These are phyloP conservation scores for Schwanniomyces etchellsii DNA, from an alignment of 1,139 yeast genomes.

Conservation along the genomic window DNA sequence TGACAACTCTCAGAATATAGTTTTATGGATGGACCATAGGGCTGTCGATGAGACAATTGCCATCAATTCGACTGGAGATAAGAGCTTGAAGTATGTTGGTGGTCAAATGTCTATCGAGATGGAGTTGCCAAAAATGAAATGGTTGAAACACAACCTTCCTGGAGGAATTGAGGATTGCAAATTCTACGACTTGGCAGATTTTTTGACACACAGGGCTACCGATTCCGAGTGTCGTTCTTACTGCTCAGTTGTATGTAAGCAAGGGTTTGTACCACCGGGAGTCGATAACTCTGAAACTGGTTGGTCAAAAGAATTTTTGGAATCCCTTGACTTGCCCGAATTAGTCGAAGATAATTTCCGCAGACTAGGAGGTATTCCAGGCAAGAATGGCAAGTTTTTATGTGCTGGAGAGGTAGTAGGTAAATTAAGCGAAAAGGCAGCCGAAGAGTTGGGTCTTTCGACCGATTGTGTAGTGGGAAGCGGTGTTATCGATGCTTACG, in stretches of 20 bases:
- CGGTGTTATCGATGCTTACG: slow-evolving; percentile 96
- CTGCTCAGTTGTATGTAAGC: slow-evolving; percentile 92
- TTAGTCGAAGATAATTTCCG: slow-evolving; percentile 70
- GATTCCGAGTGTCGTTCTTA: slow-evolving; percentile 80
- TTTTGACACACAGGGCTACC: slow-evolving; percentile 84
- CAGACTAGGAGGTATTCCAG: slow-evolving; percentile 79
- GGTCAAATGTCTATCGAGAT: slow-evolving; percentile 97
- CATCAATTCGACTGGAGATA: slow-evolving; percentile 77
- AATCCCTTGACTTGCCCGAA: slow-evolving; percentile 65
- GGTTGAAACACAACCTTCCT: slow-evolving; percentile 88
- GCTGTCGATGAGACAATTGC: slow-evolving; percentile 80
- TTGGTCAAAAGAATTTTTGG: slow-evolving; percentile 80
- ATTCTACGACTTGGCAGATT: slow-evolving; percentile 91
- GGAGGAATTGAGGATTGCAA: slow-evolving; percentile 60
- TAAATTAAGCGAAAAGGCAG: slow-evolving; percentile 56
- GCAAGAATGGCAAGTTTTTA: slow-evolving; percentile 63
- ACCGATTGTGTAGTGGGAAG: slow-evolving; percentile 81
- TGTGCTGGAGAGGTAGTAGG: slow-evolving; percentile 92
- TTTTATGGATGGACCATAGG: slow-evolving; percentile 98
- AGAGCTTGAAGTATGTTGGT: slow-evolving; percentile 84
- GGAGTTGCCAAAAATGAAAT: slow-evolving; percentile 95
- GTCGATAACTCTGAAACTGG: slow-evolving; percentile 82
- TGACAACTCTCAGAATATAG: slow-evolving; percentile 70
- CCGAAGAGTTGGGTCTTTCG: slow-evolving; percentile 80
- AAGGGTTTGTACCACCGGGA: slow-evolving; percentile 89